Evolutionary conservation across 495 filamentous ascomycete species (phyloP), one percentile per base, ranked within the genome.

Genomic region (Podospora appendiculata): DNA sequence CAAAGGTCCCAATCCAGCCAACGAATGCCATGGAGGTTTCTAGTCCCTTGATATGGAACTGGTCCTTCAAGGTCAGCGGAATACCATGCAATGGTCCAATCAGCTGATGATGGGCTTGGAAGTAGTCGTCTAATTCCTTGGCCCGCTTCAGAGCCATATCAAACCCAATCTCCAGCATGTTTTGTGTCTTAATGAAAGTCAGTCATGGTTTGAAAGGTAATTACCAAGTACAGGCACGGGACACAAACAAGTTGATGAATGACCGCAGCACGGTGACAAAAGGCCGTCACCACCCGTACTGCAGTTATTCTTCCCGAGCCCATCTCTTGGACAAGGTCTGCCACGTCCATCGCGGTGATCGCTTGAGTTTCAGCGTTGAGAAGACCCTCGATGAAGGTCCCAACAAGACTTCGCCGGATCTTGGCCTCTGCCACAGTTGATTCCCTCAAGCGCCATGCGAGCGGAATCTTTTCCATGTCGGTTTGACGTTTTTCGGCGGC

Each of bases 161-260:
- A 55, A 87, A 87, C 46, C 86, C 76, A 36, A 83, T 81, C 48
- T 89, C 84, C 2, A 81, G 83, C 13, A 87, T 87, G 58, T 84
- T 81, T n/a, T 70, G 45, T 38, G 53, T 48, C 44, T 53, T 2
- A 5, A 25, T 5, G 5, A 5, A 25, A 5, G 25, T 25, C 25
- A 25, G 25, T 25, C 25, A 5, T 2, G 43, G 2, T 32, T 4
- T n/a, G 0, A 32, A 3, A 32, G 38, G n/a, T n/a, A n/a, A n/a
- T n/a, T 14, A 45, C 8, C 41, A 45, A 9, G 32, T 34, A 14
- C 1, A n/a, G 9, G 8, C 10, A 19, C n/a, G n/a, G 16, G 34
- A 18, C 41, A 48, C 57, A 45, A 41, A 72, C 79, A n/a, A 83
- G 55, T 58, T 85, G 82, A 12, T 85, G 80, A 13, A 81, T 71